Percentiles rank a stretch among this genome's conserved stretches.
phyloP scores from a whole-genome alignment of 1,284 basidiomycete species.

The Ceratobasidium sp. region DNA sequence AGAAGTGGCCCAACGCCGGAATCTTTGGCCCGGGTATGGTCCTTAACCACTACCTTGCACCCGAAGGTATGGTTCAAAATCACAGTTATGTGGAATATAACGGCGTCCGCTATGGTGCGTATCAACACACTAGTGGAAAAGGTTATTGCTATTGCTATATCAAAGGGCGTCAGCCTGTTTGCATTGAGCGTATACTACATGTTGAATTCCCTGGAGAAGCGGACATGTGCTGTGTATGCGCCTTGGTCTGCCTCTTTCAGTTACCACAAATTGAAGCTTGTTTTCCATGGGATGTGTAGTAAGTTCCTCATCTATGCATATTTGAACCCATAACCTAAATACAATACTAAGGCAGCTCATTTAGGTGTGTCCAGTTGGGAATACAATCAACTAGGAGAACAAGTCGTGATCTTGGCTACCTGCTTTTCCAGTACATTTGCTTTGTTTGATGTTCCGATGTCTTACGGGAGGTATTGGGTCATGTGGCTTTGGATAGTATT shows the following conservation, averaged over 20 bases:
- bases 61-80: neutral
- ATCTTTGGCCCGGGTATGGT: neutral
- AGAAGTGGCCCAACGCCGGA: neutral
- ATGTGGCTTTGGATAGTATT: constrained; percentile 2
- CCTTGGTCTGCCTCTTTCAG: neutral
- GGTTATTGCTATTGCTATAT: constrained; percentile 18
- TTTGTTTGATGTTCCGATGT: neutral
- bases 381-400: neutral
- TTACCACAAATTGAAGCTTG: neutral
- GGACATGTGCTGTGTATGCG: neutral
- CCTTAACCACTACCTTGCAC: neutral
- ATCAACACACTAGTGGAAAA: constrained; percentile 3
- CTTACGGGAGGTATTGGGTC: neutral
- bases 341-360: neutral
- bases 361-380: neutral
- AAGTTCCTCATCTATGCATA: neutral
- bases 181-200: neutral
- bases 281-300: neutral
- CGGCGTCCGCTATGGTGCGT: neutral
- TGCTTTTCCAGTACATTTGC: neutral
- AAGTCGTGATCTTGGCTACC: neutral
- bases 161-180: neutral
- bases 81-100: constrained; percentile 2
- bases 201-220: neutral
- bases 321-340: too few relatives aligned